Conservation (phyloP, 257 asterid genomes). For the Cynanchum wilfordii region DNA sequence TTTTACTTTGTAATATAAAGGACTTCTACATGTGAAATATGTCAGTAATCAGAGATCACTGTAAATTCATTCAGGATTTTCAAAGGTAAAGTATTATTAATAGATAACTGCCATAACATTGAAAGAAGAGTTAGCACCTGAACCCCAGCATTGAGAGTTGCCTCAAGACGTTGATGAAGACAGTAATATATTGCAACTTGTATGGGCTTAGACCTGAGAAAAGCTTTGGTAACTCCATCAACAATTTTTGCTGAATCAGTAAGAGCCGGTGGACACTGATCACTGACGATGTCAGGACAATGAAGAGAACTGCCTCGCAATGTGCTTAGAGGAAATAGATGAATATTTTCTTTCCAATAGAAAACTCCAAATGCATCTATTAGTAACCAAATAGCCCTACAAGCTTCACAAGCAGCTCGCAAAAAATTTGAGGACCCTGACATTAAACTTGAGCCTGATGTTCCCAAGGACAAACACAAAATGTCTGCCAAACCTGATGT, state of each 20-base stretch:
- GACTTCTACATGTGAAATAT: neutral
- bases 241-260: conserved; percentile 45
- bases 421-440: conserved; percentile 81
- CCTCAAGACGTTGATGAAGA: conserved; percentile 82
- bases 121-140: conserved; percentile 48
- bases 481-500: conserved; percentile 56
- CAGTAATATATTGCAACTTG: conserved; percentile 85
- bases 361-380: conserved; percentile 69
- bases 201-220: conserved; percentile 77
- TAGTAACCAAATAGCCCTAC: conserved; percentile 79
- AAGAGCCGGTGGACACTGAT: conserved; percentile 37
- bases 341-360: conserved; percentile 37
- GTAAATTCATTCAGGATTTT: conserved; percentile 3
- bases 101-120: neutral
- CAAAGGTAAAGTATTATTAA: neutral
- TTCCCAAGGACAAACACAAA: conserved; percentile 73
- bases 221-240: conserved; percentile 65
- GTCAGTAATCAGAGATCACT: neutral
- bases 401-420: conserved; percentile 95
- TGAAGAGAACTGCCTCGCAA: conserved; percentile 45
- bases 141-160: conserved; percentile 55
- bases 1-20: neutral
- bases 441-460: conserved; percentile 78
- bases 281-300: conserved; percentile 49
- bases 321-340: conserved; percentile 57